Base-by-base conservation (phyloP, 768 basidiomycete species). In the Tylopilus balloui region DNA sequence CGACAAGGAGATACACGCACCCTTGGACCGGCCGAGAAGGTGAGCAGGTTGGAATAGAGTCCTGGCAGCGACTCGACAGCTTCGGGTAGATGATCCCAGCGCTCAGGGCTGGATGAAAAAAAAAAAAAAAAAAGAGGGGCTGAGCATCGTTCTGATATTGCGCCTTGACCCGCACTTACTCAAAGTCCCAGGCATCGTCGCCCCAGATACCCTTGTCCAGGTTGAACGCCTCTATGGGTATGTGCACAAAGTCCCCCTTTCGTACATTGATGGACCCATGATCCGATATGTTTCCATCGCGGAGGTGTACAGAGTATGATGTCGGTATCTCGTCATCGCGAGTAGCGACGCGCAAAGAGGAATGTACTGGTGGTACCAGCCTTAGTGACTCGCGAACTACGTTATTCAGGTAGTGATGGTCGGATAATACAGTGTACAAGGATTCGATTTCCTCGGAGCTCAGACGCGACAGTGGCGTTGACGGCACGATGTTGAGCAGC, bases 21-120 rank as follows among this genome's bases (percentile, higher is more conserved):
- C 42, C 89, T 76, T 40, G 88, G 88, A 17, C 89, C 90, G 17
- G 84, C 82, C 12, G 88, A 91, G 61, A 92, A 92, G 0, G 83
- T 81, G 35, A 91, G 66, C 0, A 80, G 76, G 59, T 86, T 85
- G 21, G 80, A 76, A 61, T 80, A 88, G 28, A 88, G 61, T 2
- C 89, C 88, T 17, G 88, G 89, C 31, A 81, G 69, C n/a, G 73
- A 69, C n/a, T 67, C 56, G 3, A 77, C 88, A n/a, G 73, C 69
- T 51, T 89, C 83, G 1, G 90, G 85, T 0, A 91, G 76, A 52
- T 79, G 72, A 58, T 86, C 78, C 89, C 89, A 92, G 21, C 89
- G 75, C 52, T 92, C 87, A 2, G 89, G 89, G 32, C 90, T 91
- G 52, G 32, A n/a, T 15, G n/a, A 15, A 15, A 32, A 6, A 32